A percentile compares a stretch with the other conserved stretches of the same genome.
phyloP scores from a whole-genome alignment of 352 stramenopile genomes.

The Phytophthora gonapodyides region DNA sequence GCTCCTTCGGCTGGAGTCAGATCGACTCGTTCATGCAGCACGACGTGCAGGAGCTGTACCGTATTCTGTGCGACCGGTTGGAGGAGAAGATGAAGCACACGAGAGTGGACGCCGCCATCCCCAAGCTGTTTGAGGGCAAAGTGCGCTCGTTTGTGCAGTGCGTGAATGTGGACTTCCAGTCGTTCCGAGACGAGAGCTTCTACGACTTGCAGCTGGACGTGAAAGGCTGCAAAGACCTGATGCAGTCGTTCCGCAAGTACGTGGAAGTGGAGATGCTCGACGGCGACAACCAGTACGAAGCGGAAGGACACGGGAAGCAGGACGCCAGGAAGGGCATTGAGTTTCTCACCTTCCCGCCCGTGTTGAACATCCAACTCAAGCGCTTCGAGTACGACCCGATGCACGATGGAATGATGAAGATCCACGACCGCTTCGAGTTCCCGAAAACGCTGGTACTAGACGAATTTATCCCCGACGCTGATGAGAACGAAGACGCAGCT shows the following conservation, averaged over 20 bases:
- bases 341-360: conserved; percentile 87
- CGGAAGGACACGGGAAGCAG: conserved; percentile 88
- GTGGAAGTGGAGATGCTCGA: conserved; percentile 93
- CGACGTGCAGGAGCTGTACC: conserved; percentile 92
- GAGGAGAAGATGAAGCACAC: conserved; percentile 95
- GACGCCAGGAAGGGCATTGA: conserved; percentile 89
- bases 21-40: conserved; percentile 94
- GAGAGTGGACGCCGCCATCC: conserved; percentile 76
- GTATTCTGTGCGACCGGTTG: conserved; percentile 91
- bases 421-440: conserved; percentile 89
- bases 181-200: conserved; percentile 89
- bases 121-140: conserved; percentile 89
- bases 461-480: conserved; percentile 48
- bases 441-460: conserved; percentile 77
- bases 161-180: conserved; percentile 91
- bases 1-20: conserved; percentile 92
- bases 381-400: conserved; percentile 89
- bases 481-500: conserved; percentile 6
- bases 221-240: conserved; percentile 90
- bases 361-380: conserved; percentile 94
- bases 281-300: conserved; percentile 94
- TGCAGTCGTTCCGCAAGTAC: conserved; percentile 92
- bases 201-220: conserved; percentile 94
- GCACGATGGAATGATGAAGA: conserved; percentile 89
- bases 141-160: conserved; percentile 92